These are phyloP conservation scores for Durio zibethinus DNA, from an alignment of 345 rosid genomes.

Conservation along the genomic window DNA sequence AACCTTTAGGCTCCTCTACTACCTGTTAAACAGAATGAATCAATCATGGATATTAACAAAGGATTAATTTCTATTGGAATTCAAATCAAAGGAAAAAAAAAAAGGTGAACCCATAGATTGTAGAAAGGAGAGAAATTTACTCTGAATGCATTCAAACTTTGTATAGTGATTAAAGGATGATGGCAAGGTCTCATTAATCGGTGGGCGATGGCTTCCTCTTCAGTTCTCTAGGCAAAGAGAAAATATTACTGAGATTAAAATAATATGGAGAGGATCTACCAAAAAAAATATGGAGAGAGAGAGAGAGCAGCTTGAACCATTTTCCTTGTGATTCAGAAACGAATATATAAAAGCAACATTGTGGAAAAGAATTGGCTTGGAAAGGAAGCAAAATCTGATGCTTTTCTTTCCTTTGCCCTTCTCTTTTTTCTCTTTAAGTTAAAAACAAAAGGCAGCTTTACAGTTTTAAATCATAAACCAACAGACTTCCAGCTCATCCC, in stretches of 20 bases:
- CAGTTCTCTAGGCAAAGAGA: slow-evolving; percentile 44
- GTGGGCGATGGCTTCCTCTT: slow-evolving; percentile 66
- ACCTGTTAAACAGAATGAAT: slow-evolving; percentile 36
- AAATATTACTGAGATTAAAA: background rate
- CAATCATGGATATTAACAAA: background rate
- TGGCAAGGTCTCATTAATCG: slow-evolving; percentile 54
- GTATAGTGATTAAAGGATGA: slow-evolving; percentile 55
- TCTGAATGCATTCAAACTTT: slow-evolving; percentile 56
- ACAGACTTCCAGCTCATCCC: background rate
- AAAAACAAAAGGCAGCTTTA: background rate
- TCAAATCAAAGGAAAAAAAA: slow-evolving; percentile 1
- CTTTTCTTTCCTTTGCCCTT: background rate
- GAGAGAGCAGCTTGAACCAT: background rate
- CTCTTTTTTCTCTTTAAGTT: background rate
- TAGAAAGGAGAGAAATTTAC: slow-evolving; percentile 35
- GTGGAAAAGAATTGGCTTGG: background rate
- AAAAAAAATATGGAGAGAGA: background rate
- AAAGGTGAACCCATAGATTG: background rate
- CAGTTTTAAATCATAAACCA: background rate
- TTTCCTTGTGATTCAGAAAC: background rate
- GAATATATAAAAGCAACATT: background rate
- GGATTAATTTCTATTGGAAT: slow-evolving; percentile 1
- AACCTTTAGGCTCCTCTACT: slow-evolving; percentile 60
- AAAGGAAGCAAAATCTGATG: background rate
- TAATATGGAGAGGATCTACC: background rate